Conservation (phyloP, 2,329 filamentous ascomycete species). For the Rhytidhysteron rufulum region DNA sequence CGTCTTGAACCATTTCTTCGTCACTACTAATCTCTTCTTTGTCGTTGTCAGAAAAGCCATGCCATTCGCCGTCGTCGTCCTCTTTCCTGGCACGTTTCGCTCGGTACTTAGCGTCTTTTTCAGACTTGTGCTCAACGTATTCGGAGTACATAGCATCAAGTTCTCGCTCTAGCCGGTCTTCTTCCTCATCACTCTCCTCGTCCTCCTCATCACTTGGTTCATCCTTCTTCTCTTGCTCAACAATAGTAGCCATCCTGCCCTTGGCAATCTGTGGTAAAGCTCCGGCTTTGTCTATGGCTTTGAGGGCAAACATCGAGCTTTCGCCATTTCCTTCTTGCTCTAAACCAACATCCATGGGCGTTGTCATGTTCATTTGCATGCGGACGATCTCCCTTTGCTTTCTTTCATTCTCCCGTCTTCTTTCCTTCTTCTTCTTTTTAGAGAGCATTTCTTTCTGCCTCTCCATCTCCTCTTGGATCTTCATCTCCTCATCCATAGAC, state of each 20-base stretch:
- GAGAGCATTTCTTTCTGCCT: conserved; percentile 74
- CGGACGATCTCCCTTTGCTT: conserved; percentile 94
- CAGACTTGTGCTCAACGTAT: conserved; percentile 76
- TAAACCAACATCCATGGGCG: conserved; percentile 92
- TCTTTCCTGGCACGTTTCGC: conserved; percentile 84
- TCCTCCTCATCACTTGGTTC: conserved; percentile 46
- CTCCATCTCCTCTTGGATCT: conserved; percentile 83
- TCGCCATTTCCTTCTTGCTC: conserved; percentile 77
- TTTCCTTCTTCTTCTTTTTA: conserved; percentile 75
- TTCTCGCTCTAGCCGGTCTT: conserved; percentile 76
- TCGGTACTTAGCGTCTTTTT: conserved; percentile 78
- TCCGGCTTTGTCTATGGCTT: conserved; percentile 71
- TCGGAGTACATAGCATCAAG: conserved; percentile 84
- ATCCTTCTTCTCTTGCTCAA: conserved; percentile 47
- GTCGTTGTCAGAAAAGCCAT: conserved; percentile 70
- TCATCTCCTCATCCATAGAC: conserved; percentile 90
- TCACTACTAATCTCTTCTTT: conserved; percentile 58
- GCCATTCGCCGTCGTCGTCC: conserved; percentile 75
- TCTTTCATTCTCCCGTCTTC: conserved; percentile 83
- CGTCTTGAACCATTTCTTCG: conserved; percentile 52
- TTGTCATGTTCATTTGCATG: conserved; percentile 95
- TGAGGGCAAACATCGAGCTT: conserved; percentile 82
- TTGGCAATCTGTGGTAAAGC: conserved; percentile 66
- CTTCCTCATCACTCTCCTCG: conserved; percentile 70
- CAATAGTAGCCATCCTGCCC: conserved; percentile 72